Base-by-base conservation (phyloP, 306 rosid genomes). In the Quercus rubra region DNA sequence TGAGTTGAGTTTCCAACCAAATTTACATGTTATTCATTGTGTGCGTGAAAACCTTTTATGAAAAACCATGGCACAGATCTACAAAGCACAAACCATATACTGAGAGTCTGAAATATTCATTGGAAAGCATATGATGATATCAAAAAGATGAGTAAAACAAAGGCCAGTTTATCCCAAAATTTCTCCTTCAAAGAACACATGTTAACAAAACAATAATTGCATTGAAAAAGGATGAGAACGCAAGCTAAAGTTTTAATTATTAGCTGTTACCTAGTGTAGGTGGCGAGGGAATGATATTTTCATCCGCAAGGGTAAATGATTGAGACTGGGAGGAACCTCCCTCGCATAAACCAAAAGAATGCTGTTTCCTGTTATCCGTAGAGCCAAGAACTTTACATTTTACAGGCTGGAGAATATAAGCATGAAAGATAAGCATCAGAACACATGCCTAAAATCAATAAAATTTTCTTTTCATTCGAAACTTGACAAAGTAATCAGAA, bases 251-350 rank as follows among this genome's bases (percentile, higher is more conserved):
- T 77, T 31, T 70, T 27, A 82, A 77, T 64, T 78, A 69, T 55
- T 66, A 77, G 78, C 54, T 57, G 58, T 73, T 88, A 95, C 99
- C 99, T 33, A 96, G 90, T 23, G 83, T 75, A 71, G 97, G 96
- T 18, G 97, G 99, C 20, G 77, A 92, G 33, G 97, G 98, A 83
- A 96, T 85, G 81, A 77, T 79, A 79, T 67, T 84, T 70, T 88
- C 84, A 70, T 86, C 89, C 58, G 74, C 43, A 73, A 76, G 71
- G 76, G 88, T 89, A 74, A 85, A 81, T 61, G 85, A 76, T 69
- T 78, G 89, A 76, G 83, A 72, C 55, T 2, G 83, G 15, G 79
- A 70, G 2, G 85, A 82, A 80, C 82, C 88, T 79, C 83, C 83
- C 31, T 74, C 19, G 73, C 76, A 27, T 49, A 81, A 77, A 78